These are phyloP conservation scores for Vachellia collinsii DNA, from an alignment of 306 rosid genomes.

Conservation along the genomic window DNA sequence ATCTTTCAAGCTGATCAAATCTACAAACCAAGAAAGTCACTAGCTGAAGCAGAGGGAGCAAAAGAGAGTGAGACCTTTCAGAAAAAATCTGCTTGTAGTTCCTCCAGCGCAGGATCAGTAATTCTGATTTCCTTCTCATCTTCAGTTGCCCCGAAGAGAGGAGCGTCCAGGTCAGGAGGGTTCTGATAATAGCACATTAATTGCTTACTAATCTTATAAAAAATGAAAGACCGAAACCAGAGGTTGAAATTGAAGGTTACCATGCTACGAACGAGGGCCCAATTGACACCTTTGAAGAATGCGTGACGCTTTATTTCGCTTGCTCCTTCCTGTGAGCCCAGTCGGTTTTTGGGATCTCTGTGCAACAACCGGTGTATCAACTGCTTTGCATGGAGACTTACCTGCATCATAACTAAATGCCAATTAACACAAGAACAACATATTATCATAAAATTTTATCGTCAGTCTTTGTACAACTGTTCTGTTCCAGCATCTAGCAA, in stretches of 20 bases:
- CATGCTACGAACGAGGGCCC: constrained; percentile 94
- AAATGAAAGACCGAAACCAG: constrained; percentile 1
- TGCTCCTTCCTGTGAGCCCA: constrained; percentile 88
- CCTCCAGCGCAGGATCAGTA: constrained; percentile 60
- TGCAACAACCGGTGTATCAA: constrained; percentile 77
- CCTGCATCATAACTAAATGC: constrained; percentile 55
- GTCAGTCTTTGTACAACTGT: not conserved
- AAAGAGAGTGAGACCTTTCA: constrained; percentile 44
- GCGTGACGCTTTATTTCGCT: constrained; percentile 81
- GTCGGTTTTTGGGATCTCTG: constrained; percentile 80
- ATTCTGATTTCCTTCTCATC: constrained; percentile 54
- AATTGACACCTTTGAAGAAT: constrained; percentile 77
- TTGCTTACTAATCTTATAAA: constrained; percentile 1
- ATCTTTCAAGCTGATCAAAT: constrained; percentile 22
- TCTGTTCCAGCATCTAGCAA: not conserved
- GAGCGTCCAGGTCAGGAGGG: constrained; percentile 85
- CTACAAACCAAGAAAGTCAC: constrained; percentile 30
- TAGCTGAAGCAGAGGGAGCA: not conserved
- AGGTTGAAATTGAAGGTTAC: constrained; percentile 45
- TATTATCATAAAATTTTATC: not conserved
- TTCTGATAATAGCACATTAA: constrained; percentile 47
- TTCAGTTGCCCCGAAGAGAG: constrained; percentile 51
- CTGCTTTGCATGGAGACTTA: constrained; percentile 74
- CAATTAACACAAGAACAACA: constrained; percentile 17
- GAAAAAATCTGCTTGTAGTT: constrained; percentile 64